These are phyloP conservation scores for Sphaerobolus stellatus DNA, from an alignment of 1,284 basidiomycete species.

Conservation along the genomic window DNA sequence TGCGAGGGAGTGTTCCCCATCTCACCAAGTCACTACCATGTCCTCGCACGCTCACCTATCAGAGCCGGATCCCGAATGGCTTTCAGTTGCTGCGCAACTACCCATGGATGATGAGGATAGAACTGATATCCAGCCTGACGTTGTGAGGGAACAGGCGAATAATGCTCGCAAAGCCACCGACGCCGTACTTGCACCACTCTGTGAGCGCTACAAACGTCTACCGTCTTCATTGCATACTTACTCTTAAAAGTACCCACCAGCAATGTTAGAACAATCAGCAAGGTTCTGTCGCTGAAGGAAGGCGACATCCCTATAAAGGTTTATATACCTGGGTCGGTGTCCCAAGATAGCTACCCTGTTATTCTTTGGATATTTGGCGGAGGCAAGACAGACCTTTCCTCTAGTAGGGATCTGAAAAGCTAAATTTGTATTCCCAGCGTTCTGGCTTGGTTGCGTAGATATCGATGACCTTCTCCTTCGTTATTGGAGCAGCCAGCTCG, in stretches of 20 bases:
- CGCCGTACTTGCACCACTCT: background rate
- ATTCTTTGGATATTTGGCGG: background rate
- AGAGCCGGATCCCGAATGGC: background rate
- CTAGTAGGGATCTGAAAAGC: background rate
- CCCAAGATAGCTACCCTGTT: background rate
- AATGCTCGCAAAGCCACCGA: background rate
- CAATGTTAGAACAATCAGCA: background rate
- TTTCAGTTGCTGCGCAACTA: background rate
- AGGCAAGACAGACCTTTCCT: background rate
- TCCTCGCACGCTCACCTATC: background rate
- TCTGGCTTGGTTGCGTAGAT: conserved; percentile 15
- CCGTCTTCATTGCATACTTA: too few species aligned
- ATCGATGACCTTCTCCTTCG: conserved; percentile 19
- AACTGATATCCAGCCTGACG: too few species aligned
- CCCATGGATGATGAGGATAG: too few species aligned
- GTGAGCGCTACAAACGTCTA: too few species aligned
- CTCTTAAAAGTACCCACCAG: background rate
- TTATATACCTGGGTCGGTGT: too few species aligned
- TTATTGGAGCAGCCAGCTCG: conserved; percentile 14
- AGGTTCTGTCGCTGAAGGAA: background rate
- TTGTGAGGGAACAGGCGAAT: background rate
- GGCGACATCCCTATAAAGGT: background rate
- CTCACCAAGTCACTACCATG: background rate
- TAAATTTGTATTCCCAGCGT: background rate
- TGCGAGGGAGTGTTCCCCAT: too few species aligned